phyloP scores from a whole-genome alignment of 441 rosid genomes.

The Theobroma grandiflorum region DNA sequence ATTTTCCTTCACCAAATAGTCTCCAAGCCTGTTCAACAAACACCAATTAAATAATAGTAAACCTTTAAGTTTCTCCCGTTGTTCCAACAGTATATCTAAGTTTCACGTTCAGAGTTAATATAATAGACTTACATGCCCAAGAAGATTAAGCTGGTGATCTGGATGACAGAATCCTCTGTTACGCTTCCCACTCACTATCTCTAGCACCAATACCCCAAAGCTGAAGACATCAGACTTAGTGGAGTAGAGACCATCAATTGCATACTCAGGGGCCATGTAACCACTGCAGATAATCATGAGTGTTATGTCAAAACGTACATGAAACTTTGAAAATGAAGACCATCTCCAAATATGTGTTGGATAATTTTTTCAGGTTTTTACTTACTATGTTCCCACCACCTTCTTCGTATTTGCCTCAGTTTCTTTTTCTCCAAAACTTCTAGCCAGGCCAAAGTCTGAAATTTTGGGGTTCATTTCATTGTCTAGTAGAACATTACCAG shows the following conservation, averaged over 20 bases:
- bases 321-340: neutral
- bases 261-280: conserved; percentile 22
- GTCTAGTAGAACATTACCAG: conserved; percentile 40
- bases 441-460: conserved; percentile 49
- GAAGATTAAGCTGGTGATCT: conserved; percentile 33
- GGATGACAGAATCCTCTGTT: conserved; percentile 36
- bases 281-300: neutral
- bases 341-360: no score
- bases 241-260: conserved; percentile 9
- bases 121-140: conserved; percentile 42
- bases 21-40: conserved; percentile 33
- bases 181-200: conserved; percentile 37
- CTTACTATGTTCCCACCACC: conserved; percentile 50
- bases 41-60: neutral
- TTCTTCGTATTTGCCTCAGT: conserved; percentile 38
- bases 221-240: conserved; percentile 16
- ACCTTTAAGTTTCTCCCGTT: no score
- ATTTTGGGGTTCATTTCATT: conserved; percentile 43
- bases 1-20: conserved; percentile 23
- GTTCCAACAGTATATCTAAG: neutral
- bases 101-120: neutral
- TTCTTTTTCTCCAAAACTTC: conserved; percentile 43
- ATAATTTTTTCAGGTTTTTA: neutral
- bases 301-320: neutral
- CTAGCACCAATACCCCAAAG: conserved; percentile 38